A percentile compares a stretch with the other conserved stretches of the same genome.
These are phyloP conservation scores for Phytomonas francai DNA, from an alignment of 208 protist genomes.

Conservation along the genomic window DNA sequence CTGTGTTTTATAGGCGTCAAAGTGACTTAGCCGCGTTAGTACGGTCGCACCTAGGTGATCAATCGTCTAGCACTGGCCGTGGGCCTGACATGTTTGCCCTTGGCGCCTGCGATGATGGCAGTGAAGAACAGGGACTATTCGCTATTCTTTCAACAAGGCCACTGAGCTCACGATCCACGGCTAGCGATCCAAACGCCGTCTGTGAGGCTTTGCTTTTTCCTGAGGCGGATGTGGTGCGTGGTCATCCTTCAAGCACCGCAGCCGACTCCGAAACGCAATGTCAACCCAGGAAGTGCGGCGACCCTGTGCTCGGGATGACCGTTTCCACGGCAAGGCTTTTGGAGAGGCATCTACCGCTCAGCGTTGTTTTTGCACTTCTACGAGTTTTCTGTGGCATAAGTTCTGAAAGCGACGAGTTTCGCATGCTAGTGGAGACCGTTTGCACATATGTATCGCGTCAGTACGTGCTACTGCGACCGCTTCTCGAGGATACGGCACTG, in stretches of 20 bases:
- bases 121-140: background rate
- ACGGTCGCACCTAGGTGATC: background rate
- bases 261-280: background rate
- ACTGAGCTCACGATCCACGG: background rate
- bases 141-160: background rate
- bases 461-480: constrained; percentile 58
- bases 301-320: background rate
- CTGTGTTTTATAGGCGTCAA: background rate
- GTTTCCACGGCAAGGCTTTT: background rate
- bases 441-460: constrained; percentile 54
- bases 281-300: background rate
- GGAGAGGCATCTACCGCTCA: constrained; percentile 15
- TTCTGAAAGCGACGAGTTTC: constrained; percentile 14
- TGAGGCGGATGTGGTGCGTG: background rate
- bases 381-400: constrained; percentile 15
- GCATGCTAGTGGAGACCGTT: constrained; percentile 33
- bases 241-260: background rate
- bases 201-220: background rate
- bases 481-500: constrained; percentile 28
- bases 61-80: background rate
- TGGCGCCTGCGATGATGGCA: background rate
- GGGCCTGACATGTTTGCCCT: background rate
- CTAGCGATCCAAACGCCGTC: background rate
- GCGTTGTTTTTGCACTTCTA: constrained; percentile 24
- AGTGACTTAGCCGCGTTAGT: background rate